A percentile compares a stretch with the other conserved stretches of the same genome.
Conservation (phyloP, 805 yeast species). For the Kluyveromyces starmeri region DNA sequence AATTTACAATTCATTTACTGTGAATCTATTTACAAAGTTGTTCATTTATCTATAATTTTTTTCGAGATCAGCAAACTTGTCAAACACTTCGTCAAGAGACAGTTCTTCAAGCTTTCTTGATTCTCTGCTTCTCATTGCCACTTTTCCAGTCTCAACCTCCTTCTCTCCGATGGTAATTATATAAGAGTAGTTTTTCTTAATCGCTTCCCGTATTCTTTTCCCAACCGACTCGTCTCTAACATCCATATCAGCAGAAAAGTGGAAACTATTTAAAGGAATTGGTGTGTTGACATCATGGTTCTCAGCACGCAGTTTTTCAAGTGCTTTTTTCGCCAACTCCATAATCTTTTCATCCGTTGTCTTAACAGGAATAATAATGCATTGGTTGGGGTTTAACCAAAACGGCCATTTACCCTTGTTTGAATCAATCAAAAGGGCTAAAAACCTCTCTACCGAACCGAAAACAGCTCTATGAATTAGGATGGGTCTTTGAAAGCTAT, state of each 20-base stretch:
- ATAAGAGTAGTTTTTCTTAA: conserved; percentile 64
- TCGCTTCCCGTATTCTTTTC: conserved; percentile 69
- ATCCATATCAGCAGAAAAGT: conserved; percentile 71
- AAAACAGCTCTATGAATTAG: conserved; percentile 93
- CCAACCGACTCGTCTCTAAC: conserved; percentile 71
- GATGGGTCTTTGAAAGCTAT: conserved; percentile 61
- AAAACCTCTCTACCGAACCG: conserved; percentile 88
- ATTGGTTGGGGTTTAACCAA: conserved; percentile 92
- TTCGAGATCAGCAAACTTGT: conserved; percentile 48
- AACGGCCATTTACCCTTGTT: conserved; percentile 95
- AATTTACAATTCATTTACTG: conserved; percentile 1
- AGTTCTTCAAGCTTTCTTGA: conserved; percentile 37
- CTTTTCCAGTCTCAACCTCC: conserved; percentile 51
- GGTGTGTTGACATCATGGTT: conserved; percentile 28
- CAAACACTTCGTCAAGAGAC: conserved; percentile 42
- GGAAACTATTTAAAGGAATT: conserved; percentile 47
- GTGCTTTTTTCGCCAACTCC: conserved; percentile 44
- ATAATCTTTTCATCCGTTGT: conserved; percentile 39
- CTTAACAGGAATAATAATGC: conserved; percentile 71
- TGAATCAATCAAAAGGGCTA: conserved; percentile 85
- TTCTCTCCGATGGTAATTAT: conserved; percentile 82
- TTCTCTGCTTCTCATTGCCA: conserved; percentile 56
- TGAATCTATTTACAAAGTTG: conserved; percentile 8
- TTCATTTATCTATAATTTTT: conserved; percentile 33
- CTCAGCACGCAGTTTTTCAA: conserved; percentile 41